Evolutionary conservation across 306 rosid genomes (phyloP).

Genomic region (Cucumis hystrix): DNA sequence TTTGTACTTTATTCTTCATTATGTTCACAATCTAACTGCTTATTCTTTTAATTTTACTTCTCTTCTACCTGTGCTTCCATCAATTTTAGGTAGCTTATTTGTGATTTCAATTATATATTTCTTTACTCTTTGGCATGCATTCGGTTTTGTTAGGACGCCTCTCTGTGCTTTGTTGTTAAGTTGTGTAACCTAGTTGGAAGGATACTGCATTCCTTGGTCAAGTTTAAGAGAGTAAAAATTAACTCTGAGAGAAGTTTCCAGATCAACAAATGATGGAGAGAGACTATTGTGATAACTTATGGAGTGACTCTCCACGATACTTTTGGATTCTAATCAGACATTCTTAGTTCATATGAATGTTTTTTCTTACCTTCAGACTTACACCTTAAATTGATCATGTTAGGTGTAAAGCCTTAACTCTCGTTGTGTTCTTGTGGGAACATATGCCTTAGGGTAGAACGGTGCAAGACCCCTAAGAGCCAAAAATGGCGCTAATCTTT

Average conservation of each 20-base stretch:
- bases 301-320: not conserved
- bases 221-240: not conserved
- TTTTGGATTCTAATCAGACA: not conserved
- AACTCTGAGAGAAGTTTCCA: not conserved
- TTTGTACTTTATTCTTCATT: not conserved
- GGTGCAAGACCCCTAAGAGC: not conserved
- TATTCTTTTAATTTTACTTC: not conserved
- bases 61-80: not conserved
- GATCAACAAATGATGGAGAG: not conserved
- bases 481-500: not conserved
- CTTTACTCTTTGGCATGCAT: not conserved
- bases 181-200: not conserved
- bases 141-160: not conserved
- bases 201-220: not conserved
- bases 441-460: not conserved
- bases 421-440: not conserved
- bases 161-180: not conserved
- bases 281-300: not conserved
- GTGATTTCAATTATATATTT: not conserved
- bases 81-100: not conserved
- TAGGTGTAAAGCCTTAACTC: not conserved
- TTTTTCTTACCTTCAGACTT: not conserved
- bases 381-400: not conserved
- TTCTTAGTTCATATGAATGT: not conserved
- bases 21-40: not conserved